Evolutionary conservation across 108 stramenopile genomes (phyloP), one percentile per base, ranked within the genome.

Genomic region (Seminavis robusta): DNA sequence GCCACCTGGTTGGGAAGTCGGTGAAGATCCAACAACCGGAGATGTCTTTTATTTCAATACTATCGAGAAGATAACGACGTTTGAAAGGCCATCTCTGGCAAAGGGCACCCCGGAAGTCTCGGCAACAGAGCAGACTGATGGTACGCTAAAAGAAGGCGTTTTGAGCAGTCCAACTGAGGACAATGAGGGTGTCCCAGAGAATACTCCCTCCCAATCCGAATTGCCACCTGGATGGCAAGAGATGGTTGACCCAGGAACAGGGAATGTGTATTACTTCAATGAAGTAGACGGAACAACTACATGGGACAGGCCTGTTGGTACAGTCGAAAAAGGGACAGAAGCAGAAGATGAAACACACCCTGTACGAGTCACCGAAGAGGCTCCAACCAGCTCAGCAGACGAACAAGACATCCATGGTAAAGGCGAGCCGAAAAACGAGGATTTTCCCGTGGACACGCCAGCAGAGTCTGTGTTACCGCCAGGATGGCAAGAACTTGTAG

Each of bases 181-280:
- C 5, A 31, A 9, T 23, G 55, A 47, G 51, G 31, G 2, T 16
- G 15, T 20, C 30, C 20, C 9, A 19, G n/a, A n/a, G n/a, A n/a
- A n/a, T n/a, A n/a, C n/a, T n/a, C n/a, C n/a, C n/a, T n/a, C n/a
- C n/a, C n/a, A 19, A 47, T 20, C 29, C n/a, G n/a, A 31, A 17
- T 57, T 80, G 0, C 70, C 74, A 15, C 40, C 34, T 21, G 79
- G 71, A 1, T 88, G 87, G 87, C 23, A 39, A 30, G 77, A 75
- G 56, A 27, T 59, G 17, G 34, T 54, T 9, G 86, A 88, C 66
- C 60, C 61, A 17, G 45, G 30, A 8, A 34, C 48, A 24, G 84
- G 80, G 16, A 28, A 52, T 17, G 34, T 49, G n/a, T 84, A 81
- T 52, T 88, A 77, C 36, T 78, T 63, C 66, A 76, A 88, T 61